Evolutionary conservation across 176 grass and related monocot genomes (phyloP).

Genomic region (Otatea glauca): DNA sequence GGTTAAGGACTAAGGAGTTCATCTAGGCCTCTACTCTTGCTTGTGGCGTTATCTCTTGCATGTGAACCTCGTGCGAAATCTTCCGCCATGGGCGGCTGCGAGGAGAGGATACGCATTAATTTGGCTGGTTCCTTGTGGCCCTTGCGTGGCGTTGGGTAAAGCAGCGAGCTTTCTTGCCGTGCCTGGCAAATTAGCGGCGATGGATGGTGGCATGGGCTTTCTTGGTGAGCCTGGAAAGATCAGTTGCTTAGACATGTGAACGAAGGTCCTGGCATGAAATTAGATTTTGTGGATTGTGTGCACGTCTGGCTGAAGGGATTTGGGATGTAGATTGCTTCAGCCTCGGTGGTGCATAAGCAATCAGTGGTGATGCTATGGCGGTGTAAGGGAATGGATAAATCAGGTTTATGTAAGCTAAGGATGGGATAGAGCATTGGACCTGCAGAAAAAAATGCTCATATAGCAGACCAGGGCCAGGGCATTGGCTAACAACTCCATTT

Average conservation of each 20-base stretch:
- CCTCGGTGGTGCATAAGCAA: background rate
- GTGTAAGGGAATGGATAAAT: background rate
- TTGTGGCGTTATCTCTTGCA: background rate
- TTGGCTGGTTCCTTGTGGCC: background rate
- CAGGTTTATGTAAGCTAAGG: background rate
- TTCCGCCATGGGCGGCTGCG: background rate
- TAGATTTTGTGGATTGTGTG: slow-evolving; percentile 11
- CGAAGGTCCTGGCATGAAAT: background rate
- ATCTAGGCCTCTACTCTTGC: background rate
- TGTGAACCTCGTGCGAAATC: background rate
- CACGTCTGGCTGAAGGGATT: background rate
- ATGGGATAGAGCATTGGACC: background rate
- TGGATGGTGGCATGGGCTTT: background rate
- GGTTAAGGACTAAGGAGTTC: background rate
- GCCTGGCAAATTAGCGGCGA: background rate
- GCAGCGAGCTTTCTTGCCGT: background rate
- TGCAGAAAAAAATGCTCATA: background rate
- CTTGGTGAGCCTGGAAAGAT: background rate
- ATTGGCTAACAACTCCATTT: background rate
- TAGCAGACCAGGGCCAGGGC: background rate
- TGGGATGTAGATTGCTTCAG: slow-evolving; percentile 1
- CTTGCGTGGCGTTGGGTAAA: background rate
- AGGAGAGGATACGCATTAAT: background rate
- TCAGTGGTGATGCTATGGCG: background rate
- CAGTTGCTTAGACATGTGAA: background rate